These are phyloP conservation scores for Colletotrichum shisoi DNA, from an alignment of 2,329 filamentous ascomycete genomes.

Conservation along the genomic window DNA sequence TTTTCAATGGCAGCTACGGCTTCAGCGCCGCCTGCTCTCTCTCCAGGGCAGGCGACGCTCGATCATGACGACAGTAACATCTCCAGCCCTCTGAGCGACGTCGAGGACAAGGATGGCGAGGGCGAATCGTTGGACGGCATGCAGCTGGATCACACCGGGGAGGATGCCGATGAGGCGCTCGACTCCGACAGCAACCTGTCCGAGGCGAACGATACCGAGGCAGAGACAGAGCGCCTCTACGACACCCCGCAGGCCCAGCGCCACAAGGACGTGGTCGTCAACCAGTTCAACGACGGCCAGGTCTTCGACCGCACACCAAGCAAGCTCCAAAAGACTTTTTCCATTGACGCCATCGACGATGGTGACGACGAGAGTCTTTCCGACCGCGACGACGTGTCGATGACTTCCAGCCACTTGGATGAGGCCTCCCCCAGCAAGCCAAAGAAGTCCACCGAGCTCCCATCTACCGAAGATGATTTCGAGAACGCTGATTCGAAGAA, in stretches of 20 bases:
- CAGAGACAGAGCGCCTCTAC: constrained; percentile 92
- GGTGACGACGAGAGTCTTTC: constrained; percentile 52
- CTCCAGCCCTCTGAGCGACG: constrained; percentile 92
- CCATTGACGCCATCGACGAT: constrained; percentile 49
- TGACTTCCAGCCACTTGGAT: constrained; percentile 50
- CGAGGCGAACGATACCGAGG: constrained; percentile 76
- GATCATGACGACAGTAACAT: constrained; percentile 72
- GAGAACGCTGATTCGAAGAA: constrained; percentile 56
- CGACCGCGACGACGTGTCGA: constrained; percentile 53
- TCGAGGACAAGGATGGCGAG: constrained; percentile 79
- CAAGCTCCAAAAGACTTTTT: constrained; percentile 69
- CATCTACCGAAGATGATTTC: constrained; percentile 47
- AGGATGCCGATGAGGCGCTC: constrained; percentile 45
- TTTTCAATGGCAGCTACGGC: constrained; percentile 62
- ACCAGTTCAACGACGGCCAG: constrained; percentile 62
- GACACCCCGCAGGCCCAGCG: constrained; percentile 78
- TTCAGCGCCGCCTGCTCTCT: constrained; percentile 59
- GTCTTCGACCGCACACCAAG: constrained; percentile 74
- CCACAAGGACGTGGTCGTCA: constrained; percentile 68
- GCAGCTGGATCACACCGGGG: constrained; percentile 49
- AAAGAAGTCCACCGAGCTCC: constrained; percentile 42
- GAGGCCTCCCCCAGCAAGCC: constrained; percentile 51
- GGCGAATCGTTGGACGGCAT: constrained; percentile 72
- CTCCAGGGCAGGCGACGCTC: constrained; percentile 55
- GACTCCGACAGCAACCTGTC: constrained; percentile 65